Conservation (phyloP, 2,329 filamentous ascomycete genomes). For the Verticillium nubilum region DNA sequence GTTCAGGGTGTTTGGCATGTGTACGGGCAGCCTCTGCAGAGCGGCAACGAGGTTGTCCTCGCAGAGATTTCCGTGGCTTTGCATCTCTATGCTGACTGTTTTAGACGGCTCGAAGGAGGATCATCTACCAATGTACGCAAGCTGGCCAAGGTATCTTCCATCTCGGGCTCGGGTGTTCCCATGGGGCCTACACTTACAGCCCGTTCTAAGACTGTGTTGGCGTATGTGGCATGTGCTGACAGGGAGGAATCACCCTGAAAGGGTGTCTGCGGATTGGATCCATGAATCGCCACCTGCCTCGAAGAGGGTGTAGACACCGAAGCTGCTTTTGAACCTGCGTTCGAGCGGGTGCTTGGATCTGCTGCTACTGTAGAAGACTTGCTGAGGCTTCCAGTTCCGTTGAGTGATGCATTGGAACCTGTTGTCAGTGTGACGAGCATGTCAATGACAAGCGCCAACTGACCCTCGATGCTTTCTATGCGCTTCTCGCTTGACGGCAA, state of each 20-base stretch:
- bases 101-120: slow-evolving; percentile 2
- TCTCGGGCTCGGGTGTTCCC: slow-evolving; percentile 20
- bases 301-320: slow-evolving; percentile 5
- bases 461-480: not conserved
- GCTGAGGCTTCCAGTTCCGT: slow-evolving; percentile 15
- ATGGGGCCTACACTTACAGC: slow-evolving; percentile 22
- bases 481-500: not conserved
- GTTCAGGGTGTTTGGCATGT: slow-evolving; percentile 21
- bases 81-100: not conserved
- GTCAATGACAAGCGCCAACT: slow-evolving; percentile 16
- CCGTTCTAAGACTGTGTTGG: slow-evolving; percentile 36
- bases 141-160: slow-evolving; percentile 27
- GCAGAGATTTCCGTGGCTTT: slow-evolving; percentile 9
- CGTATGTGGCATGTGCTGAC: slow-evolving; percentile 39
- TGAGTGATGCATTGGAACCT: slow-evolving; percentile 9
- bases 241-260: slow-evolving; percentile 40
- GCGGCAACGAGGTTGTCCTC: slow-evolving; percentile 24
- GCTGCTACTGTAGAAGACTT: slow-evolving; percentile 6
- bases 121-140: slow-evolving; percentile 22
- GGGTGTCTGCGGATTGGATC: slow-evolving; percentile 14
- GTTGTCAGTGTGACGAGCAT: slow-evolving; percentile 25
- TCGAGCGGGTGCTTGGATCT: not conserved
- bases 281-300: slow-evolving; percentile 5
- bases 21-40: slow-evolving; percentile 22
- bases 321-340: not conserved